A percentile compares a stretch with the other conserved stretches of the same genome.
phyloP scores from a whole-genome alignment of 192 early-diverging fungal species.

The Coemansia sp. region DNA sequence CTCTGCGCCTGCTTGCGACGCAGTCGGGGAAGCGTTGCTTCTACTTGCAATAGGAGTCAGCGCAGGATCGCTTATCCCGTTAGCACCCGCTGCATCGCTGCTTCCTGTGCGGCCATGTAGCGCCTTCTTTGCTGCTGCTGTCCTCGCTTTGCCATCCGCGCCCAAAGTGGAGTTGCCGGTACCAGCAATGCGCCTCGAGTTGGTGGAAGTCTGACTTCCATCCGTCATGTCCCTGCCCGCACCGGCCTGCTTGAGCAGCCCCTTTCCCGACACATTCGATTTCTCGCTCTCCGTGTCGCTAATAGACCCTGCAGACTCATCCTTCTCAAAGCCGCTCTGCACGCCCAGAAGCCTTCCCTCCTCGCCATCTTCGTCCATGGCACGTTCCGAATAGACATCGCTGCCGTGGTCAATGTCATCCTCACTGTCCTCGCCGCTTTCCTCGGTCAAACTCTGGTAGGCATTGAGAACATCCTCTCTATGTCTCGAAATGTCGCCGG shows the following conservation, averaged over 20 bases:
- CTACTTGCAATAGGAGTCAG: not conserved
- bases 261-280: not conserved
- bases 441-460: slow-evolving; percentile 50
- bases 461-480: slow-evolving; percentile 35
- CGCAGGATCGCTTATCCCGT: not conserved
- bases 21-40: not conserved
- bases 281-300: slow-evolving; percentile 29
- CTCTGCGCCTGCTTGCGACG: slow-evolving; percentile 2
- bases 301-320: slow-evolving; percentile 11
- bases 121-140: not conserved
- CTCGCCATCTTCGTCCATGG: not conserved
- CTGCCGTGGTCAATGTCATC: not conserved
- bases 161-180: not conserved
- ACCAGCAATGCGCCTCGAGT: not conserved
- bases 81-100: not conserved
- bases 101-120: not conserved
- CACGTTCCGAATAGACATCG: slow-evolving; percentile 2
- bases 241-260: not conserved
- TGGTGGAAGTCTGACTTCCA: not conserved
- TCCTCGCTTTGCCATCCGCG: not conserved
- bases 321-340: not conserved
- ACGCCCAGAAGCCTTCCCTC: not conserved
- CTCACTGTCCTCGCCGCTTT: not conserved
- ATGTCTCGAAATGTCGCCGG: slow-evolving; percentile 41
- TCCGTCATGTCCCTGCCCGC: not conserved